Evolutionary conservation across 2,329 filamentous ascomycete genomes (phyloP), one percentile per base, ranked within the genome.

Genomic region (Aspergillus sp.): DNA sequence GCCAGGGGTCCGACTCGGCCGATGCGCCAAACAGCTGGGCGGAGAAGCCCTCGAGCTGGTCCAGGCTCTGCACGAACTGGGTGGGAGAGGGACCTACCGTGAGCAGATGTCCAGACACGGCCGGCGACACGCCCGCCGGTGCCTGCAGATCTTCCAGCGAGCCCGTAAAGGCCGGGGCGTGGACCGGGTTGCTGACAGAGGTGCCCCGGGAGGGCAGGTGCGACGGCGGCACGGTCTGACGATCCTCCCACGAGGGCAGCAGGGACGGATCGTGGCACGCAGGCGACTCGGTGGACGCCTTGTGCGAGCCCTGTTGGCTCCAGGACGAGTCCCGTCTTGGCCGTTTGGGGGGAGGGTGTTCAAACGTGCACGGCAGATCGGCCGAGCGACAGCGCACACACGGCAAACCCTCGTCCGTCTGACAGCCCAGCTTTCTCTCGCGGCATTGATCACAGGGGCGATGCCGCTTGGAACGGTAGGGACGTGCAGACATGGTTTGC

Each of bases 1-100:
- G 58, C 69, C 69, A 71, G 1, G 68, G 69, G 48, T 71, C 68
- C 5, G 64, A 68, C 38, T 70, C 67, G 20, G 68, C 64, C 5
- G 69, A 70, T 1, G 63, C 7, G 62, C 65, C 45, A 20, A 52
- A 52, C n/a, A 52, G 38, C 23, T 52, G 50, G 45, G 50, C 50
- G 13, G 60, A 62, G 9, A 64, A 64, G 6, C 61, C 58, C 43
- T 65, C 59, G 5, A 71, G 58, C 48, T 64, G 62, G 48, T 71
- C 67, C 23, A 71, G 64, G 19, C 58, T 62, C 45, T 63, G 62
- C 11, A 65, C 62, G 31, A 64, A 64, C 34, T 65, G 62, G 3
- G 62, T 61, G 14, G 59, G 52, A 7, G 59, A 54, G 23, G 54
- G 58, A 42, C 52, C 58, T 36, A 59, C 40, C 13, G 55, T 45